Base-by-base conservation (phyloP, 441 rosid species). In the Erodium texanum region DNA sequence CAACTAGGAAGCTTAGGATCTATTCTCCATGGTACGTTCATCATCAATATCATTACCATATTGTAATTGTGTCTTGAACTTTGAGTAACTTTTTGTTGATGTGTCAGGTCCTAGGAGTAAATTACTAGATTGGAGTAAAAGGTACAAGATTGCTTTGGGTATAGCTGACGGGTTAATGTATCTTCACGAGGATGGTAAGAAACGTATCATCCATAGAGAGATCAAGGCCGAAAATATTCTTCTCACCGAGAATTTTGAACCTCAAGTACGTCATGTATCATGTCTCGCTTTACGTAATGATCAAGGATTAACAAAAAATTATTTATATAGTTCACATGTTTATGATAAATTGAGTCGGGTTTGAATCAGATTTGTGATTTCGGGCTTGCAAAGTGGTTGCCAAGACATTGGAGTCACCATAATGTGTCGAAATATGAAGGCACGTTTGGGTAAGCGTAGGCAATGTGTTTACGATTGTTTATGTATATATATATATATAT, bases 171-270 rank as follows among this genome's bases (percentile, higher is more conserved):
- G 97, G 36, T 74, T 90, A 52, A 68, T 82, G 71, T 93, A 93
- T 84, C 98, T 93, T 71, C 98, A 93, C 10, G 94, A 90, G 68
- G 64, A 71, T 76, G 87, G 97, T 82, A 87, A 80, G 59, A 90
- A 80, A 77, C 75, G 97, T 74, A 90, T 93, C 82, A 93, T 93
- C 76, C 98, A 90, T 71, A 78, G 98, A 76, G 98, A 93, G 75
- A 93, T 93, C 69, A 93, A 93, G 82, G 89, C 86, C 3, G 98
- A 93, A 71, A 90, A 93, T 73, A 89, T 93, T 76, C 91, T 93
- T 66, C 96, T 93, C 63, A 83, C 97, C 0, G 88, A 89, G 64
- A 87, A 90, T 76, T 93, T 84, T 71, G 92, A 83, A 79, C 90
- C 98, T 66, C 94, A 93, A 91, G 94, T 88, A 86, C 66, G 56